A percentile compares a stretch with the other conserved stretches of the same genome.
These are phyloP conservation scores for Globisporangium yorkense DNA, from an alignment of 352 stramenopile species.

Conservation along the genomic window DNA sequence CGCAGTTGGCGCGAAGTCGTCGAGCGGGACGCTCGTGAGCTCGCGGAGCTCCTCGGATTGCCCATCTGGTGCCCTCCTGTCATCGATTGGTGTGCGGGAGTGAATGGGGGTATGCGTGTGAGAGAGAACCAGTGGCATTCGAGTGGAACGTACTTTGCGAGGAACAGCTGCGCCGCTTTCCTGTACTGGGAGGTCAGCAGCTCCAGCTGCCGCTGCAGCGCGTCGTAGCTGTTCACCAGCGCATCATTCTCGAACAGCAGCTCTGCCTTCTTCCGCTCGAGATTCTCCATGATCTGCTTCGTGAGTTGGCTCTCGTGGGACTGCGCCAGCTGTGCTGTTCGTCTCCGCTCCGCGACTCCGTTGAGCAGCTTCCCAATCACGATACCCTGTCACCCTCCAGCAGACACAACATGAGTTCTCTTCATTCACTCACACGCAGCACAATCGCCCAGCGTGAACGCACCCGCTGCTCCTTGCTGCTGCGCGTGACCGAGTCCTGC, in stretches of 20 bases:
- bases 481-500: conserved; percentile 43
- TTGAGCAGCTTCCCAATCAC: conserved; percentile 40
- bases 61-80: conserved; percentile 35
- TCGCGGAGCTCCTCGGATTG: conserved; percentile 42
- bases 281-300: conserved; percentile 53
- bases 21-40: conserved; percentile 46
- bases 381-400: conserved; percentile 27
- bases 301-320: conserved; percentile 56
- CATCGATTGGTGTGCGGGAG: no score
- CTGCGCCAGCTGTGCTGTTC: conserved; percentile 22
- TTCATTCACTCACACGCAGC: neutral
- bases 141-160: conserved; percentile 47
- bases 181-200: conserved; percentile 67
- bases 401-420: neutral
- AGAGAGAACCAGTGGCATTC: neutral
- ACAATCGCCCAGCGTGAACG: neutral
- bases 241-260: conserved; percentile 61
- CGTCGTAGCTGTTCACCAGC: conserved; percentile 48
- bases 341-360: conserved; percentile 25
- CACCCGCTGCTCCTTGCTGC: conserved; percentile 56
- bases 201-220: conserved; percentile 52
- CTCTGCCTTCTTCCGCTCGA: conserved; percentile 57
- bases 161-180: conserved; percentile 62
- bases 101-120: no score
- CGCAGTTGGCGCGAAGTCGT: conserved; percentile 56